Evolutionary conservation across 768 basidiomycete genomes (phyloP).

Genomic region (Suillus placidus): DNA sequence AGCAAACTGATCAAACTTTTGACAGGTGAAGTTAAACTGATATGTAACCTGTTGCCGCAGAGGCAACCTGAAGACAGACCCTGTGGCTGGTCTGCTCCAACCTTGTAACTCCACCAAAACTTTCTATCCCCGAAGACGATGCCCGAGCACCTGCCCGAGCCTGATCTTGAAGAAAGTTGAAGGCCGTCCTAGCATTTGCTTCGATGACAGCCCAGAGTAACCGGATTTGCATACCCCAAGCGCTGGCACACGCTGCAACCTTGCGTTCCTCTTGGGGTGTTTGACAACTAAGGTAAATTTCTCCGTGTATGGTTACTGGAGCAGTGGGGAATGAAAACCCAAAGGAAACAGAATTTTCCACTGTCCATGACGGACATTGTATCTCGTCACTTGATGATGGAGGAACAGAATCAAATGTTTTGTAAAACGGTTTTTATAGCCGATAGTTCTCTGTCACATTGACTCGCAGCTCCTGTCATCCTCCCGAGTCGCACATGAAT

Average conservation of each 20-base stretch:
- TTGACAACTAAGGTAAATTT: not conserved
- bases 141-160: not conserved
- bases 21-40: not conserved
- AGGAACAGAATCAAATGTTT: not conserved
- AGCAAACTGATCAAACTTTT: too few species aligned
- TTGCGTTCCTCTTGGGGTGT: not conserved
- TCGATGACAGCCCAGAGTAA: not conserved
- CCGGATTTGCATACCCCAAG: not conserved
- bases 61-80: not conserved
- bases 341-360: not conserved
- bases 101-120: not conserved
- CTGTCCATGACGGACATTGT: not conserved
- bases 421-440: not conserved
- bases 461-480: not conserved
- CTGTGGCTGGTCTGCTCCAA: not conserved
- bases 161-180: not conserved
- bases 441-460: not conserved
- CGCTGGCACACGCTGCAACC: not conserved
- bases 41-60: not conserved
- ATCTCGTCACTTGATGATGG: not conserved
- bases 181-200: not conserved
- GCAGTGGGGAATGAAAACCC: not conserved
- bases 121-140: not conserved
- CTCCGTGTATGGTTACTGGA: not conserved
- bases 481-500: not conserved